Conservation (phyloP, 2,329 filamentous ascomycete genomes). For the Parascedosporium putredinis region DNA sequence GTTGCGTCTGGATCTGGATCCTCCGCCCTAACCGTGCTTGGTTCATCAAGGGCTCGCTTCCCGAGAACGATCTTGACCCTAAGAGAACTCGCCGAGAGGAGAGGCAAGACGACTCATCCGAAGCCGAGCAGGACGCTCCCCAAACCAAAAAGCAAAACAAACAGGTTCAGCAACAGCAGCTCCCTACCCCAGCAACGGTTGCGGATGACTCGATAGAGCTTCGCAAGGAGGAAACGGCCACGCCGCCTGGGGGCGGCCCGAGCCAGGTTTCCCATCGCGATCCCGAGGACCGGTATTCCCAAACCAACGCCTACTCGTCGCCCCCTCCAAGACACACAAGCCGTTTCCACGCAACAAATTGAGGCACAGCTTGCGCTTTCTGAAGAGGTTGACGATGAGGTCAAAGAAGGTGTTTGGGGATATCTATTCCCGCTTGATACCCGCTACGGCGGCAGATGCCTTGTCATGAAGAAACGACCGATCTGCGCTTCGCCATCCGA, state of each 20-base stretch:
- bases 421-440: slow-evolving; percentile 78
- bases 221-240: slow-evolving; percentile 58
- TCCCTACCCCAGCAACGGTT: slow-evolving; percentile 67
- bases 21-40: slow-evolving; percentile 13
- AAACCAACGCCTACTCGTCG: slow-evolving; percentile 36
- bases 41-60: slow-evolving; percentile 50
- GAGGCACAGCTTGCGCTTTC: slow-evolving; percentile 61
- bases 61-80: slow-evolving; percentile 51
- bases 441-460: slow-evolving; percentile 52
- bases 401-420: slow-evolving; percentile 82
- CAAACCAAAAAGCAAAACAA: slow-evolving; percentile 53
- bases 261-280: slow-evolving; percentile 44
- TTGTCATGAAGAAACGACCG: slow-evolving; percentile 64
- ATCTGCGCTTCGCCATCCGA: slow-evolving; percentile 43
- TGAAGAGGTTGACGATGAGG: slow-evolving; percentile 70
- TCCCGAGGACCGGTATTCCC: slow-evolving; percentile 35
- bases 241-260: slow-evolving; percentile 51
- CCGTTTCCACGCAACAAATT: slow-evolving; percentile 61
- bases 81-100: slow-evolving; percentile 81
- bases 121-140: slow-evolving; percentile 18
- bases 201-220: slow-evolving; percentile 49
- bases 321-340: slow-evolving; percentile 50
- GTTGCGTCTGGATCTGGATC: slow-evolving; percentile 9
- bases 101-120: slow-evolving; percentile 47
- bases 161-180: slow-evolving; percentile 64